Evolutionary conservation across 1,284 basidiomycete genomes (phyloP), one percentile per base, ranked within the genome.

Genomic region (Trichosporon asahii): DNA sequence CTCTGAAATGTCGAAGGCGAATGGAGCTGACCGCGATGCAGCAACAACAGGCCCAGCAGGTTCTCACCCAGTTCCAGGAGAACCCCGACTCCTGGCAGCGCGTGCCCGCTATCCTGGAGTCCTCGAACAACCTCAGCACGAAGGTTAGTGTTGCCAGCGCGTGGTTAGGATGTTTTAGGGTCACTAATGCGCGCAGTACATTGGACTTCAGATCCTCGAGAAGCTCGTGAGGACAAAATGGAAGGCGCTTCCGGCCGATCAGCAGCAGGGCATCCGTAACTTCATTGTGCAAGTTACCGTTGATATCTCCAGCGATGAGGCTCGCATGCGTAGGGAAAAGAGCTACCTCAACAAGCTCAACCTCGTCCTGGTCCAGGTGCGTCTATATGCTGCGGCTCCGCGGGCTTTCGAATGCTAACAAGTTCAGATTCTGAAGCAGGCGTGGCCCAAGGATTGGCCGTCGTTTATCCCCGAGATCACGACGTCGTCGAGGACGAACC

Each of bases 361-460:
- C 83, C 87, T 98, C 64, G 95, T 96, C 31, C 88, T 99, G 55
- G 93, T 99, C 67, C 94, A 96, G 86, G 94, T 93, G 72, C 70
- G 88, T 84, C 23, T 0, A 8, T 60, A 53, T 0, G 1, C 40
- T 14, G 3, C 27, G 18, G 9, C 25, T 23, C 21, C 3, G 21
- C 21, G 18, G 21, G 21, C 14, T 53, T 7, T 11, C 8, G 25
- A 2, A 3, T 25, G 33, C 68, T 65, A 53, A 66, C 60, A 18
- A 7, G n/a, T 21, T 5, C 80, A 98, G 93, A 98, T 99, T 73
- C 87, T 99, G 76, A 99, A 99, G 85, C 97, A 99, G 86, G 97
- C 98, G 82, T 99, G 97, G 97, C 97, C 96, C 23, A 94, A 98
- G 82, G 95, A 98, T 79, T 99, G 97, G 97, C 95, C 96, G 29